Conservation (phyloP, 2,329 filamentous ascomycete genomes). For the Calonectria crousiana region DNA sequence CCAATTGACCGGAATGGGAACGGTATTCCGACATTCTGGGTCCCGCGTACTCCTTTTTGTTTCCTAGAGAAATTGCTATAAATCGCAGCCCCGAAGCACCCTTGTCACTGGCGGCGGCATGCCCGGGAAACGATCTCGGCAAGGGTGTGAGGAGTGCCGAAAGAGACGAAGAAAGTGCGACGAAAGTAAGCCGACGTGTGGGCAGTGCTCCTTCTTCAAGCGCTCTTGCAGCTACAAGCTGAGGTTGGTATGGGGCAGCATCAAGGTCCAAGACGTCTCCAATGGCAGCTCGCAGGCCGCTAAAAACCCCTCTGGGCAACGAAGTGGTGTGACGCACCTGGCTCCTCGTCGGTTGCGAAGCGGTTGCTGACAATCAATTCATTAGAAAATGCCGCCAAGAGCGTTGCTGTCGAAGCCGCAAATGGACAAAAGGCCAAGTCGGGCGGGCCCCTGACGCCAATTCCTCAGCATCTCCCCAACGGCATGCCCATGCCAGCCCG, state of each 20-base stretch:
- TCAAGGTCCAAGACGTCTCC: slow-evolving; percentile 4
- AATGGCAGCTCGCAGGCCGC: neutral
- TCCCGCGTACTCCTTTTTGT: neutral
- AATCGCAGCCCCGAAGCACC: neutral
- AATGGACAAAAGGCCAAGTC: slow-evolving; percentile 2
- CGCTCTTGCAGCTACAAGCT: slow-evolving; percentile 40
- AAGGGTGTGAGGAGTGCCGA: slow-evolving; percentile 46
- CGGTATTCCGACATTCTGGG: neutral
- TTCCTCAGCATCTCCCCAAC: slow-evolving; percentile 41
- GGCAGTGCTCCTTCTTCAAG: slow-evolving; percentile 33
- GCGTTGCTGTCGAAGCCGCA: neutral
- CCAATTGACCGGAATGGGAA: slow-evolving; percentile 11
- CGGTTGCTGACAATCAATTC: slow-evolving; percentile 11
- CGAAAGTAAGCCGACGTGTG: slow-evolving; percentile 42
- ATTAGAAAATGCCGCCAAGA: neutral
- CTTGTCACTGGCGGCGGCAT: slow-evolving; percentile 25
- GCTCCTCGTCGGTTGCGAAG: neutral
- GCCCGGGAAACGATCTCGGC: slow-evolving; percentile 41
- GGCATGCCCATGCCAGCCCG: slow-evolving; percentile 34
- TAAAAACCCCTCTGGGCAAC: neutral
- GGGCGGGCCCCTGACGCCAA: neutral
- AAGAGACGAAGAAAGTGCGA: slow-evolving; percentile 45
- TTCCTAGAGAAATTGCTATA: neutral
- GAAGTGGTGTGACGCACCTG: neutral
- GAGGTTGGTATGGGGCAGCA: slow-evolving; percentile 40